Evolutionary conservation across 192 early-diverging fungal species (phyloP).

Genomic region (Umbelopsis ramanniana): DNA sequence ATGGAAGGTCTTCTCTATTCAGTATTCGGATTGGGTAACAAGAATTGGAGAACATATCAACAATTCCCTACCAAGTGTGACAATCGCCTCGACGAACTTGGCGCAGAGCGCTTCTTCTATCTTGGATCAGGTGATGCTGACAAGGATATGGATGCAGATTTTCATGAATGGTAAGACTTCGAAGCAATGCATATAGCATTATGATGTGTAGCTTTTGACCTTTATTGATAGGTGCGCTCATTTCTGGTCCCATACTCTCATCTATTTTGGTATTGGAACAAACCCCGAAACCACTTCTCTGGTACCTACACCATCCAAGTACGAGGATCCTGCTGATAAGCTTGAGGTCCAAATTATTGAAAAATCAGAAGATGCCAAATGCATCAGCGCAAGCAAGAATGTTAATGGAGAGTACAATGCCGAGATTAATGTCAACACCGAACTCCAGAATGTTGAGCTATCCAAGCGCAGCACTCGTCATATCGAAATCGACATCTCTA

Average conservation of each 20-base stretch:
- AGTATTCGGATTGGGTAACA: slow-evolving; percentile 66
- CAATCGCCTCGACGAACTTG: slow-evolving; percentile 46
- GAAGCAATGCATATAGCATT: not conserved
- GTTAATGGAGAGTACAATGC: slow-evolving; percentile 33
- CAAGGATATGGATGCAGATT: slow-evolving; percentile 46
- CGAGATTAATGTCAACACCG: slow-evolving; percentile 40
- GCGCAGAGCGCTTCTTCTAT: slow-evolving; percentile 46
- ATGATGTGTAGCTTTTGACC: not conserved
- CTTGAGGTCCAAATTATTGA: slow-evolving; percentile 29
- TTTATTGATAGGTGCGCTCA: slow-evolving; percentile 26
- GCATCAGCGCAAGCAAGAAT: slow-evolving; percentile 17
- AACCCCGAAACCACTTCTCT: not conserved
- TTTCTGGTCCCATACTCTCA: slow-evolving; percentile 29
- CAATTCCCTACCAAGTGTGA: slow-evolving; percentile 55
- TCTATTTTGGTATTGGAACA: slow-evolving; percentile 21
- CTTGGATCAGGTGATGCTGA: slow-evolving; percentile 54
- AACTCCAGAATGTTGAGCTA: slow-evolving; percentile 41
- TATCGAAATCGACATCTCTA: slow-evolving; percentile 41
- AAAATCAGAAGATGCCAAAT: slow-evolving; percentile 17
- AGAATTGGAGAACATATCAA: slow-evolving; percentile 64
- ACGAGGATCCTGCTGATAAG: not conserved
- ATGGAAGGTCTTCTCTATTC: slow-evolving; percentile 45
- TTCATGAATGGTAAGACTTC: slow-evolving; percentile 35
- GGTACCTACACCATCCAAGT: slow-evolving; percentile 15
- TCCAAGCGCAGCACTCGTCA: slow-evolving; percentile 51